These are phyloP conservation scores for Colletotrichum tropicale DNA, from an alignment of 2,329 filamentous ascomycete genomes.

Conservation along the genomic window DNA sequence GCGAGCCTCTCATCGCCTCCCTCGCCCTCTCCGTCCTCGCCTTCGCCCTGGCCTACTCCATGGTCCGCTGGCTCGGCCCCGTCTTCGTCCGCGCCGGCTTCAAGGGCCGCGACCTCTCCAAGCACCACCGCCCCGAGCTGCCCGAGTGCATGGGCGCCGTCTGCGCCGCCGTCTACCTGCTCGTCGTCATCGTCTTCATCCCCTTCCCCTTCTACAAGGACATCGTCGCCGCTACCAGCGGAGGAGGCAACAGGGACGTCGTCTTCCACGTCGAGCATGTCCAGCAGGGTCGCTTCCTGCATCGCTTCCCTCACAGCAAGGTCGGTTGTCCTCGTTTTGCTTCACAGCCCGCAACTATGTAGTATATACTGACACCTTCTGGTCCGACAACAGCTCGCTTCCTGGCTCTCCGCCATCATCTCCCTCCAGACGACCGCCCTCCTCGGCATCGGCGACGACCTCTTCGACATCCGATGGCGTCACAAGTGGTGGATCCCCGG, in stretches of 20 bases:
- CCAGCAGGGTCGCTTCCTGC: constrained; percentile 83
- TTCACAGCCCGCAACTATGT: neutral
- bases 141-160: constrained; percentile 97
- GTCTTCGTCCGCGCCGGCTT: constrained; percentile 88
- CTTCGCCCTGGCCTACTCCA: constrained; percentile 80
- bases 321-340: constrained; percentile 44
- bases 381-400: constrained; percentile 70
- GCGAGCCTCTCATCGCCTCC: constrained; percentile 87
- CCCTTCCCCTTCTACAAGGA: constrained; percentile 99
- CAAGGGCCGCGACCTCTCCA: constrained; percentile 89
- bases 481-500: constrained; percentile 99
- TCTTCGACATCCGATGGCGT: constrained; percentile 98
- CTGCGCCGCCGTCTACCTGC: constrained; percentile 89
- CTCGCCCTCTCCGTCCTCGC: constrained; percentile 85
- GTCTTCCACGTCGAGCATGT: constrained; percentile 75
- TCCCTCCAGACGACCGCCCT: constrained; percentile 90
- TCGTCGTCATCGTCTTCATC: constrained; percentile 89
- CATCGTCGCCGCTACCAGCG: constrained; percentile 92
- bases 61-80: constrained; percentile 92
- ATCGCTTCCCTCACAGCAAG: constrained; percentile 94
- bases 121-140: constrained; percentile 70
- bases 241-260: constrained; percentile 89
- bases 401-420: constrained; percentile 91
- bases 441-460: constrained; percentile 91
- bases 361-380: neutral